Conservation (phyloP, 176 grass and related monocot species). For the Oropetium thomaeum region DNA sequence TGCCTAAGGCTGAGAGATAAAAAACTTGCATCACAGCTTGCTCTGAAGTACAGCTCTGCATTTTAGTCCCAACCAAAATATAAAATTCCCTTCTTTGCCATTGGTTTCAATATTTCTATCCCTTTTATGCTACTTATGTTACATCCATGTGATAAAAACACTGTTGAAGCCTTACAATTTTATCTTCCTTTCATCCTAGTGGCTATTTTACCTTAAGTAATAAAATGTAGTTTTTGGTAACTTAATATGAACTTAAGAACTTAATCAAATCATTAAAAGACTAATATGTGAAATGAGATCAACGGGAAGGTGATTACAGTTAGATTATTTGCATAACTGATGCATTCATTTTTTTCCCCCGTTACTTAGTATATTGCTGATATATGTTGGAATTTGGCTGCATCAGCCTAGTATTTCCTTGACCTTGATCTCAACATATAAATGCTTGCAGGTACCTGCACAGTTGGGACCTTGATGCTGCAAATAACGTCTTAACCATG, state of each 20-base stretch:
- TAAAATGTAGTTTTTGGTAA: too few species aligned
- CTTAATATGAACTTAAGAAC: too few species aligned
- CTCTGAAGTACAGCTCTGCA: constrained; percentile 63
- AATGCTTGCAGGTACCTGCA: constrained; percentile 58
- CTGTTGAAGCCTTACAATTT: too few species aligned
- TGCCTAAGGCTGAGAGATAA: constrained; percentile 93
- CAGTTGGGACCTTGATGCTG: constrained; percentile 83
- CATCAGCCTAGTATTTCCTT: neutral
- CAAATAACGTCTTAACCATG: constrained; percentile 85
- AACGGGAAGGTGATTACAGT: too few species aligned
- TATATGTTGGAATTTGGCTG: constrained; percentile 19
- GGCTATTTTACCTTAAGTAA: too few species aligned
- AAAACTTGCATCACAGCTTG: constrained; percentile 72
- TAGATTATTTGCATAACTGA: constrained; percentile 19
- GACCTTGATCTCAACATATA: constrained; percentile 8
- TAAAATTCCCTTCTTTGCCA: too few species aligned
- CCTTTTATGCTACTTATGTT: too few species aligned
- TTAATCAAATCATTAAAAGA: too few species aligned
- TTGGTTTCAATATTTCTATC: too few species aligned
- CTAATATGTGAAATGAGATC: too few species aligned
- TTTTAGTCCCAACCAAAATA: constrained; percentile 30
- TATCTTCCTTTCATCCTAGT: too few species aligned
- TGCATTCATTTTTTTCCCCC: constrained; percentile 4
- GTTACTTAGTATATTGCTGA: constrained; percentile 15
- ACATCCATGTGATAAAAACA: too few species aligned